Conservation (phyloP, 1,284 basidiomycete species). For the Porphyrellus sp. region DNA sequence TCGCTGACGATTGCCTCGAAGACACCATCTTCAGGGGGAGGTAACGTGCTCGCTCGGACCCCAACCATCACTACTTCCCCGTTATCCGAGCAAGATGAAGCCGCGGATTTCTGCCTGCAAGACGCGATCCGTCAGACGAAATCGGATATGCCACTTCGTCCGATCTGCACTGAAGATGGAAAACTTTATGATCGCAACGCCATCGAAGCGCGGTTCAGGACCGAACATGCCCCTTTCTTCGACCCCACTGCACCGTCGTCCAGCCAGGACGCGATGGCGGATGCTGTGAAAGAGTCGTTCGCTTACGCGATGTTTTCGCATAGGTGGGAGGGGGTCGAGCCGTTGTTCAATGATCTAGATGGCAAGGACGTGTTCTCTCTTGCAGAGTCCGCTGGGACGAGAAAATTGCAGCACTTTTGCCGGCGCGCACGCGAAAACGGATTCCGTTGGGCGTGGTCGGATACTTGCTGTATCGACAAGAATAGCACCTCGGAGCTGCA, state of each 20-base stretch:
- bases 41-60: background rate
- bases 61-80: background rate
- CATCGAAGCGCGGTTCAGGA: constrained; percentile 19
- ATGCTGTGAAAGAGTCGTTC: constrained; percentile 14
- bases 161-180: constrained; percentile 25
- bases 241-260: constrained; percentile 2
- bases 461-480: constrained; percentile 28
- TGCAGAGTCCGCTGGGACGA: constrained; percentile 9
- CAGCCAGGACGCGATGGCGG: background rate
- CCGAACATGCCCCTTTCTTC: constrained; percentile 14
- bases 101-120: constrained; percentile 8
- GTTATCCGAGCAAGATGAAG: background rate
- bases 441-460: constrained; percentile 25
- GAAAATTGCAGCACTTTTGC: constrained; percentile 24
- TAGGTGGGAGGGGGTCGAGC: constrained; percentile 21
- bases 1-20: background rate
- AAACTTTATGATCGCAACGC: constrained; percentile 10
- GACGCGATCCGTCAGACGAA: constrained; percentile 15
- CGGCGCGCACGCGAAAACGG: constrained; percentile 16
- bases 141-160: constrained; percentile 23
- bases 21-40: background rate
- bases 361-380: constrained; percentile 21
- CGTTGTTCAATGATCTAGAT: constrained; percentile 18
- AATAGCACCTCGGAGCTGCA: constrained; percentile 27
- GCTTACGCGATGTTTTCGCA: constrained; percentile 26